These are phyloP conservation scores for Cajanus cajan DNA, from an alignment of 306 rosid species.

Conservation along the genomic window DNA sequence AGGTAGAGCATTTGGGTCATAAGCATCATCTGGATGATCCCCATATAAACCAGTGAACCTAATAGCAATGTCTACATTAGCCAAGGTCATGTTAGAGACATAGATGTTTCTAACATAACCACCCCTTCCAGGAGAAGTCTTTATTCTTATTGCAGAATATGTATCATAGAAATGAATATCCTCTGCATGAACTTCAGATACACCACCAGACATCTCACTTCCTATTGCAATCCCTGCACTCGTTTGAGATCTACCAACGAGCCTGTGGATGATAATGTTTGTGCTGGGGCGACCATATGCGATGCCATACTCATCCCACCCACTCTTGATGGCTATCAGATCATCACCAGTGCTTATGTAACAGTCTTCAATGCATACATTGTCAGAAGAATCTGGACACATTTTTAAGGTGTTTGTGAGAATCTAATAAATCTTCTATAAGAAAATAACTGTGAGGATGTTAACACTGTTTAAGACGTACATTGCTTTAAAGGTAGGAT, in stretches of 20 bases:
- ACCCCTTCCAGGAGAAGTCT: conserved; percentile 85
- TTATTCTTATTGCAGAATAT: conserved; percentile 53
- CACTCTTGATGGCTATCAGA: conserved; percentile 74
- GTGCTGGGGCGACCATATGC: conserved; percentile 65
- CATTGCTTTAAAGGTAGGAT: neutral
- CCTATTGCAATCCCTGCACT: conserved; percentile 80
- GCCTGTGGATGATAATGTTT: conserved; percentile 55
- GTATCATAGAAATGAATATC: conserved; percentile 55
- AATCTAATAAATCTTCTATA: neutral
- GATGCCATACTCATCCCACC: conserved; percentile 86
- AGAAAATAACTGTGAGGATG: neutral
- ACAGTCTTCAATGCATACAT: conserved; percentile 81
- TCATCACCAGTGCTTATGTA: conserved; percentile 86
- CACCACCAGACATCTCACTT: conserved; percentile 90
- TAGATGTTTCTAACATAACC: conserved; percentile 70
- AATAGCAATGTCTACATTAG: conserved; percentile 53
- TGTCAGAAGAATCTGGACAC: conserved; percentile 64
- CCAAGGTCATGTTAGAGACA: conserved; percentile 59
- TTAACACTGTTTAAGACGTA: neutral
- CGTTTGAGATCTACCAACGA: conserved; percentile 45
- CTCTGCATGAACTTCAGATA: conserved; percentile 64
- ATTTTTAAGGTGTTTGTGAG: conserved; percentile 27
- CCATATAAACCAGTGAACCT: conserved; percentile 67
- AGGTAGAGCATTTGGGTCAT: conserved; percentile 61
- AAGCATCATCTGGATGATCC: conserved; percentile 69